Evolutionary conservation across 169 alveolate species (phyloP).

Genomic region (Plasmodium coatneyi): DNA sequence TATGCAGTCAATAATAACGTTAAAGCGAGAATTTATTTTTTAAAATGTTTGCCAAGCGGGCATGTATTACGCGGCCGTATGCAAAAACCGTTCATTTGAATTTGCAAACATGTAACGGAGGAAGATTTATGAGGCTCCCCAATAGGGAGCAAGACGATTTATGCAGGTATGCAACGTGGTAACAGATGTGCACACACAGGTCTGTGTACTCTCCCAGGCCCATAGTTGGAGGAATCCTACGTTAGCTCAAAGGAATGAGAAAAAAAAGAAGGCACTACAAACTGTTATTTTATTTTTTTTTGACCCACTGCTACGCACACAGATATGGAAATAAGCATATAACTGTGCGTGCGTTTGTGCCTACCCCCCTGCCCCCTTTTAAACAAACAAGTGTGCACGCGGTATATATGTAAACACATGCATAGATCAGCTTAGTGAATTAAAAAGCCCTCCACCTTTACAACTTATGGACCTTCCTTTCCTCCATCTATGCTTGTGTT

Average conservation of each 20-base stretch:
- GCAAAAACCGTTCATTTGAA: not conserved
- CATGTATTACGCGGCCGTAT: not conserved
- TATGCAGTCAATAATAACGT: slow-evolving; percentile 64
- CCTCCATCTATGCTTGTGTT: not conserved
- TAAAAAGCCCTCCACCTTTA: not conserved
- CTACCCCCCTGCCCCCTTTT: not conserved
- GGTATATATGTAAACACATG: not conserved
- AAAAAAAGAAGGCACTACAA: not conserved
- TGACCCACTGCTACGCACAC: not conserved
- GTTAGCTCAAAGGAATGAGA: not conserved
- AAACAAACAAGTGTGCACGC: not conserved
- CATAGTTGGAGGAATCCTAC: not conserved
- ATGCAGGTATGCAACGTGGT: not conserved
- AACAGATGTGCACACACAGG: not conserved
- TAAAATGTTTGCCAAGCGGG: slow-evolving; percentile 4
- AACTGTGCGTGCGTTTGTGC: not conserved
- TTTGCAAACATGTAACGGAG: not conserved
- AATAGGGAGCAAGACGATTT: not conserved
- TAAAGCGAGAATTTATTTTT: slow-evolving; percentile 65
- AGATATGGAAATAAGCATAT: not conserved
- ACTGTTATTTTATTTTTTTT: not conserved
- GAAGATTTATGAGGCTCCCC: not conserved
- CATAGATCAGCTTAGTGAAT: not conserved
- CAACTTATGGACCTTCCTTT: not conserved
- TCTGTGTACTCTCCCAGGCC: not conserved